Base-by-base conservation (phyloP, 345 rosid species). In the Ceriops zippeliana region DNA sequence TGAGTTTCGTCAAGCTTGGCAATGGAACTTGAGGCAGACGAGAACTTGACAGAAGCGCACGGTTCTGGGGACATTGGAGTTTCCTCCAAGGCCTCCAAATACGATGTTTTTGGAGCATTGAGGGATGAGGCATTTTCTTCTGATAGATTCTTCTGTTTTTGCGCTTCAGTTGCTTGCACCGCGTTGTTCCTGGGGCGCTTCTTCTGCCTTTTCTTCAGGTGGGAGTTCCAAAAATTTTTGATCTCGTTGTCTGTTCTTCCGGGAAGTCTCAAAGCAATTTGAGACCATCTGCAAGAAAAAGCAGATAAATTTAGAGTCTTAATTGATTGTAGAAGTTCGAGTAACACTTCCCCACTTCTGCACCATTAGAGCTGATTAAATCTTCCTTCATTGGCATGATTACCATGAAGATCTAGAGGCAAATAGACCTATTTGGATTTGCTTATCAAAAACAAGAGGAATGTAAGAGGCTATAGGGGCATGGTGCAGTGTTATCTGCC, bases 201-300 rank as follows among this genome's bases (percentile, higher is more conserved):
- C 42, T 78, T 51, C 22, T 70, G 3, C 56, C 76, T 78, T 63
- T 81, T 84, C 74, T 75, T 85, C 58, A 83, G 67, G 72, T 66
- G 76, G 62, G 85, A 73, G 46, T 85, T 70, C 89, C 85, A 85
- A 51, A 70, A 63, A 58, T 85, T 83, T 68, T 85, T 83, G 13
- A 85, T 83, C 22, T 79, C 86, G 58, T 85, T 85, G 59, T 83
- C 89, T 58, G 86, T 79, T 82, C 84, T 79, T 42, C 86, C 84
- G 0, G 88, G 88, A 5, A 85, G 56, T 56, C 58, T 75, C n/a
- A 82, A 75, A 58, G 90, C 90, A 53, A 84, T 86, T 19, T 73
- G 68, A 59, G 85, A 78, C 90, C 88, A 86, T 71, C 88, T 84
- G 67, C 21, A 56, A 65, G 19, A 31, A 53, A 17, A 15, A 51